These are phyloP conservation scores for Tillandsia fasciculata DNA, from an alignment of 176 grass and related monocot species.

Conservation along the genomic window DNA sequence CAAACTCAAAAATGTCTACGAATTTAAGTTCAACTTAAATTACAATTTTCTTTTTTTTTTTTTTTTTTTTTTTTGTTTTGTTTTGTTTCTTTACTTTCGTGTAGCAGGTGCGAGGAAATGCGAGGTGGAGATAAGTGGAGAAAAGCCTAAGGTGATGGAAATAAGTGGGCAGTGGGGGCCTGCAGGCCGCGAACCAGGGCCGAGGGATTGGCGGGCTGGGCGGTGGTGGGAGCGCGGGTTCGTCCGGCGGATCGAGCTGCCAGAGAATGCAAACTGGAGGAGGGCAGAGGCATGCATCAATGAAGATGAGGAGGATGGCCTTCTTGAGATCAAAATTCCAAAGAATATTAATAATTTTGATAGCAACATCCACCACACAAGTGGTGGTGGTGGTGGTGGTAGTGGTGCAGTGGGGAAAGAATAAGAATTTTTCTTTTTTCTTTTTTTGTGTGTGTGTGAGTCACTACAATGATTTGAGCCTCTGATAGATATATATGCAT, in stretches of 20 bases:
- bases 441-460: neutral
- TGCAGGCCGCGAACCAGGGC: slow-evolving; percentile 18
- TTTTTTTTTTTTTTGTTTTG: too few species aligned
- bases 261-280: slow-evolving; percentile 52
- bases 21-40: too few species aligned
- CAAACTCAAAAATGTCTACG: too few species aligned
- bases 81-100: too few species aligned
- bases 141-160: slow-evolving; percentile 51
- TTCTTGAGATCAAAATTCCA: slow-evolving; percentile 65
- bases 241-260: slow-evolving; percentile 77
- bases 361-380: slow-evolving; percentile 19
- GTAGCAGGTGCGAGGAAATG: slow-evolving; percentile 57
- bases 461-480: neutral
- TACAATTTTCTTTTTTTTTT: too few species aligned
- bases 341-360: slow-evolving; percentile 35
- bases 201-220: slow-evolving; percentile 56
- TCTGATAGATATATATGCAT: too few species aligned
- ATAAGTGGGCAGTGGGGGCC: slow-evolving; percentile 70
- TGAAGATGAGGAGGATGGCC: slow-evolving; percentile 34
- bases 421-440: neutral
- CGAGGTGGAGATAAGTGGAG: slow-evolving; percentile 69
- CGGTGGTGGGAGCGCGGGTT: slow-evolving; percentile 95
- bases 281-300: slow-evolving; percentile 61
- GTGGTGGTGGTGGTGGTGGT: neutral
- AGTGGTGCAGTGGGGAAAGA: neutral